phyloP scores from a whole-genome alignment of 73 alveolate species.

The Paramecium sexaurelia region DNA sequence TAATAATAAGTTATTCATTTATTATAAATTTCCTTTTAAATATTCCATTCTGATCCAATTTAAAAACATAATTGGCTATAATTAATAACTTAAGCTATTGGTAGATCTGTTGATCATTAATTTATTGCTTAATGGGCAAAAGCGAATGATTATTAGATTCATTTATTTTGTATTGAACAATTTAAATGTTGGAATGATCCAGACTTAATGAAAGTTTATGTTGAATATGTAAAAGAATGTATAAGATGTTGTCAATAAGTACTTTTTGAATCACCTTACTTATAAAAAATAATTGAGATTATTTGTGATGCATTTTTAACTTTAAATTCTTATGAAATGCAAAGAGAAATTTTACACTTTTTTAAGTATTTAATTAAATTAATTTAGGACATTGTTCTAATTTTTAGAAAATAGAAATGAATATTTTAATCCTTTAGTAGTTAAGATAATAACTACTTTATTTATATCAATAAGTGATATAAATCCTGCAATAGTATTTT shows the following conservation, averaged over 20 bases:
- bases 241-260: neutral
- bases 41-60: neutral
- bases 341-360: conserved; percentile 8
- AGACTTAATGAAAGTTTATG: conserved; percentile 24
- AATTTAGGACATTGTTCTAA: neutral
- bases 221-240: neutral
- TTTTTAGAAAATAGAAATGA: neutral
- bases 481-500: neutral
- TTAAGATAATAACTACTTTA: neutral
- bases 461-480: neutral
- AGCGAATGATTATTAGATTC: neutral
- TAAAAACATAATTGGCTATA: neutral
- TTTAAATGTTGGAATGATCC: conserved; percentile 28
- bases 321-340: conserved; percentile 20
- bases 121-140: conserved; percentile 3
- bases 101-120: neutral
- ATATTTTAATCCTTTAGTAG: neutral
- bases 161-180: neutral
- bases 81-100: conserved; percentile 17
- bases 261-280: neutral
- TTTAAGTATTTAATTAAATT: neutral
- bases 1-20: neutral
- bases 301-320: conserved; percentile 5
- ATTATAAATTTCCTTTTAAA: neutral
- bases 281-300: neutral